These are phyloP conservation scores for Ascochyta clinopodiicola DNA, from an alignment of 2,329 filamentous ascomycete genomes.

Conservation along the genomic window DNA sequence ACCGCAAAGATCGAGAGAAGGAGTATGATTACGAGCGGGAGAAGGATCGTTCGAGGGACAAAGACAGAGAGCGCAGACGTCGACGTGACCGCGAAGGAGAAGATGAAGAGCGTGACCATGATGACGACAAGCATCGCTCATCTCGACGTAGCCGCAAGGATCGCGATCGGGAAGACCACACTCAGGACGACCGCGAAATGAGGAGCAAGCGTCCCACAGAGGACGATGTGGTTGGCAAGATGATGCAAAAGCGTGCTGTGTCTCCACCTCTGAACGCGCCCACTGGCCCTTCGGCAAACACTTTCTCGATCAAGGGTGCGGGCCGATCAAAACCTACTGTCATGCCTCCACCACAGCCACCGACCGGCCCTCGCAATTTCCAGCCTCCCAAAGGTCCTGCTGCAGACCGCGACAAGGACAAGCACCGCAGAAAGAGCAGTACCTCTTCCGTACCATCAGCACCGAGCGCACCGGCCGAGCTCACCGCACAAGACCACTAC, in stretches of 20 bases:
- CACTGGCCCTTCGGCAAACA: conserved; percentile 50
- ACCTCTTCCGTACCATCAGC: conserved; percentile 17
- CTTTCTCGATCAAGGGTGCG: conserved; percentile 53
- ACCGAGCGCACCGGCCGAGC: conserved; percentile 25
- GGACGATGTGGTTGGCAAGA: conserved; percentile 32
- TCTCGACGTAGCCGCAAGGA: conserved; percentile 53
- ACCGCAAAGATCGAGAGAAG: conserved; percentile 60
- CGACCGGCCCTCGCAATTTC: conserved; percentile 44
- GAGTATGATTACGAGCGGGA: conserved; percentile 53
- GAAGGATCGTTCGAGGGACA: conserved; percentile 47
- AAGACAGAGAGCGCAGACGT: conserved; percentile 54
- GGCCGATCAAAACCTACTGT: conserved; percentile 28
- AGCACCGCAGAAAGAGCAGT: conserved; percentile 29
- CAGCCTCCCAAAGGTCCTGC: conserved; percentile 48
- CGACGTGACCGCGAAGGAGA: conserved; percentile 56
- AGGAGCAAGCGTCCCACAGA: conserved; percentile 7
- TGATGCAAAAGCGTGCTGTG: conserved; percentile 37
- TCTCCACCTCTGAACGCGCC: conserved; percentile 46
- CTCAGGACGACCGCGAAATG: conserved; percentile 21
- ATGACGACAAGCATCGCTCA: conserved; percentile 51
- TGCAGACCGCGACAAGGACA: conserved; percentile 39
- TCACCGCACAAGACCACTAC: conserved; percentile 61
- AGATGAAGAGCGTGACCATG: conserved; percentile 45
- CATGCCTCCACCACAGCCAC: conserved; percentile 46
- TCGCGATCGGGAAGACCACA: conserved; percentile 45